A percentile compares a stretch with the other conserved stretches of the same genome.
These are phyloP conservation scores for Calycina herbarum DNA, from an alignment of 2,329 filamentous ascomycete species.

Conservation along the genomic window DNA sequence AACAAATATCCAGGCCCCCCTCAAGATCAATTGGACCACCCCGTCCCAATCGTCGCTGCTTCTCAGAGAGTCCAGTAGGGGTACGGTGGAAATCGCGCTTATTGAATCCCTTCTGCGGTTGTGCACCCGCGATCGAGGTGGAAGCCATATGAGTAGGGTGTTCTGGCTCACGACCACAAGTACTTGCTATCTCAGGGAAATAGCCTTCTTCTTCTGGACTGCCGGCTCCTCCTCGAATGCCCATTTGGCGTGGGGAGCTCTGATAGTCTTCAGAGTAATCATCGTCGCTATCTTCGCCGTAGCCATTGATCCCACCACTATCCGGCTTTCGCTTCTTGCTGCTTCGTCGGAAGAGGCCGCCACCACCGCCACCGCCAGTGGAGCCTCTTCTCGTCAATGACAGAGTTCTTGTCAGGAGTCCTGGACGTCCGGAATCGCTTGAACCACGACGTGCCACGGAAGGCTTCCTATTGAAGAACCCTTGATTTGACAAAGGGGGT, in stretches of 20 bases:
- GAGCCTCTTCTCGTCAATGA: constrained; percentile 54
- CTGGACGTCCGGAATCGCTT: constrained; percentile 41
- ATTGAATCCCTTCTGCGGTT: constrained; percentile 20
- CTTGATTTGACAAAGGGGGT: constrained; percentile 31
- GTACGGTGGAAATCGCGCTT: constrained; percentile 59
- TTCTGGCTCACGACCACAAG: constrained; percentile 19
- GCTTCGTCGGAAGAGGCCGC: constrained; percentile 47
- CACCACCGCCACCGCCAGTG: constrained; percentile 46
- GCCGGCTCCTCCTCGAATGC: constrained; percentile 38
- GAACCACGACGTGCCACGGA: constrained; percentile 42
- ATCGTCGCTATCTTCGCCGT: constrained; percentile 47
- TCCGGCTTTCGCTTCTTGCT: constrained; percentile 43
- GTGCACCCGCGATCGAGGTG: constrained; percentile 29
- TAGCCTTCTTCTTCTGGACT: constrained; percentile 54
- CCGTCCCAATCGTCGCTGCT: constrained; percentile 57
- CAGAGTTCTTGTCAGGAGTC: constrained; percentile 55
- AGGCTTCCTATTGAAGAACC: constrained; percentile 46
- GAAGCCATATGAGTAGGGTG: constrained; percentile 24
- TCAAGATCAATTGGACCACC: constrained; percentile 70
- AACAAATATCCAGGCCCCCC: constrained; percentile 78
- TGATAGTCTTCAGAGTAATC: constrained; percentile 22
- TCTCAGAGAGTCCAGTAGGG: constrained; percentile 66
- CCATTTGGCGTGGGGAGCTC: constrained; percentile 16
- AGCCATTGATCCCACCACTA: constrained; percentile 57
- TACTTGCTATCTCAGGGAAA: constrained; percentile 43